phyloP scores from a whole-genome alignment of 257 asterid species.

The Fraxinus cuspidata region DNA sequence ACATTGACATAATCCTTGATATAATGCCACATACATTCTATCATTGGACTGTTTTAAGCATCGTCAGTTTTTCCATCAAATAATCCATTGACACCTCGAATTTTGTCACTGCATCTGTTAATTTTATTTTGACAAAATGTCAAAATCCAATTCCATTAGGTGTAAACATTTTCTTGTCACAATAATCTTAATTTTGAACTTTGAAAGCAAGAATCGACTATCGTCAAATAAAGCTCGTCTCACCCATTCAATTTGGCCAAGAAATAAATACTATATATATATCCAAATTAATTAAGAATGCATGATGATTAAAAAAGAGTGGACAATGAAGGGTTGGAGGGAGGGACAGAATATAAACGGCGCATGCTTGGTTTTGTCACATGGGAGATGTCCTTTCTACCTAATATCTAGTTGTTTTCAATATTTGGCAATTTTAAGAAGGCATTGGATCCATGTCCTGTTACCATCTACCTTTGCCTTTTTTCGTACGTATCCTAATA shows the following conservation, averaged over 20 bases:
- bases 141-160: too few relatives aligned
- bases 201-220: too few relatives aligned
- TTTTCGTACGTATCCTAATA: neutral
- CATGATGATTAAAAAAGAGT: neutral
- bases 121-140: too few relatives aligned
- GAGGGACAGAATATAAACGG: conserved; percentile 31
- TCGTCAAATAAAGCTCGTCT: neutral
- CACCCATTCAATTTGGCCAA: neutral
- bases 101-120: too few relatives aligned
- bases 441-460: conserved; percentile 14
- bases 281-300: conserved; percentile 15
- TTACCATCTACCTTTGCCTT: neutral
- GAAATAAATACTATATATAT: conserved; percentile 4
- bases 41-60: too few relatives aligned
- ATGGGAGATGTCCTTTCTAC: conserved; percentile 39
- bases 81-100: too few relatives aligned
- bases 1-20: too few relatives aligned
- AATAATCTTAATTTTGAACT: too few relatives aligned
- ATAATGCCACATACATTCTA: too few relatives aligned
- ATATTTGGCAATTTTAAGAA: conserved; percentile 31
- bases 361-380: conserved; percentile 52
- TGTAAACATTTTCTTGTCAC: conserved; percentile 20
- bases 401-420: conserved; percentile 29
- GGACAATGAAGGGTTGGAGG: neutral
- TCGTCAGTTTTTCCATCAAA: too few relatives aligned